Percentiles rank a stretch among this genome's conserved stretches.
phyloP scores from a whole-genome alignment of 495 filamentous ascomycete species.

The Penicillium paradoxum region DNA sequence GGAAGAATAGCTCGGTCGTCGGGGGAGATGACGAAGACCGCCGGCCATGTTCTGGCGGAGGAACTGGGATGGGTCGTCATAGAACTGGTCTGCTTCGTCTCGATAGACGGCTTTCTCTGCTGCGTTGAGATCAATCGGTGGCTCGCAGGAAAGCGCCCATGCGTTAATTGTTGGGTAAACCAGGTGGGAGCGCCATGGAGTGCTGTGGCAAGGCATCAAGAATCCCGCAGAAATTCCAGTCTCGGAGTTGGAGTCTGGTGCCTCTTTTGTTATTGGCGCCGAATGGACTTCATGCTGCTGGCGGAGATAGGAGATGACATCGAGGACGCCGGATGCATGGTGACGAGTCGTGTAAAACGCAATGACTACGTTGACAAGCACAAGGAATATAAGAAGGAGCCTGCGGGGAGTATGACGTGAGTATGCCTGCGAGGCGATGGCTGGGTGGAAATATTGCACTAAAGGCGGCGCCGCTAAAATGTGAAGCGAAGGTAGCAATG shows the following conservation, averaged over 20 bases:
- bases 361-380: constrained; percentile 64
- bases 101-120: constrained; percentile 59
- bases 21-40: constrained; percentile 37
- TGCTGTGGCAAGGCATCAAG: constrained; percentile 96
- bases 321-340: constrained; percentile 74
- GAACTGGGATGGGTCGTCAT: constrained; percentile 60
- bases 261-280: constrained; percentile 7
- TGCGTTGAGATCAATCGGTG: constrained; percentile 62
- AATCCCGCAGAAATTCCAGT: constrained; percentile 67
- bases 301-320: constrained; percentile 69
- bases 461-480: constrained; percentile 67
- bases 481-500: constrained; percentile 80
- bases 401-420: constrained; percentile 39
- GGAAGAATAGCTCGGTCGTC: constrained; percentile 31
- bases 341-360: constrained; percentile 67
- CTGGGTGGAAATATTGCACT: constrained; percentile 57
- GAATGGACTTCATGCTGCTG: constrained; percentile 56
- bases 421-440: constrained; percentile 26
- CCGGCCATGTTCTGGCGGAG: constrained; percentile 48
- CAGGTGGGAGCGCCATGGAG: constrained; percentile 91
- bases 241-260: not conserved
- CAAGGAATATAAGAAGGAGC: constrained; percentile 50
- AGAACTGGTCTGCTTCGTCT: constrained; percentile 91
- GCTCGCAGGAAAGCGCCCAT: constrained; percentile 89
- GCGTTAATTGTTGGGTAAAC: constrained; percentile 68